A percentile compares a stretch with the other conserved stretches of the same genome.
Conservation (phyloP, 768 basidiomycete genomes). For the Trametes villosa region DNA sequence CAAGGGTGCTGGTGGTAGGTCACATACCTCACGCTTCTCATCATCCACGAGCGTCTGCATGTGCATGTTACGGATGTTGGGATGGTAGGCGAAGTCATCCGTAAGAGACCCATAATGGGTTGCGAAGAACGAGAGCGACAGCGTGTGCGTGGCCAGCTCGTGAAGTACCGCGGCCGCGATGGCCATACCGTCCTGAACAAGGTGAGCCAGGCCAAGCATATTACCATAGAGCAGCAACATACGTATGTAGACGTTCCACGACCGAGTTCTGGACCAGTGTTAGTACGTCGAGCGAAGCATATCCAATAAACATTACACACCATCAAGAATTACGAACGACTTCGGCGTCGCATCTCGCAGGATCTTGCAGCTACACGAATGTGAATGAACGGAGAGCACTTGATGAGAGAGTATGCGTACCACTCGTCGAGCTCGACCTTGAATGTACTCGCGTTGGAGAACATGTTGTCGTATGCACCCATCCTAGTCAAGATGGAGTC, state of each 20-base stretch:
- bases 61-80: slow-evolving; percentile 92
- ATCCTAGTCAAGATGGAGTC: slow-evolving; percentile 95
- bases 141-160: slow-evolving; percentile 89
- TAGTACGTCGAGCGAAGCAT: background rate
- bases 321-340: slow-evolving; percentile 93
- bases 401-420: slow-evolving; percentile 41
- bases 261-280: slow-evolving; percentile 71
- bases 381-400: background rate
- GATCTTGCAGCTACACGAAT: slow-evolving; percentile 78
- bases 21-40: slow-evolving; percentile 78
- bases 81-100: slow-evolving; percentile 90
- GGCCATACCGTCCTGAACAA: slow-evolving; percentile 90
- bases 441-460: slow-evolving; percentile 92
- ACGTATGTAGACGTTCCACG: slow-evolving; percentile 95
- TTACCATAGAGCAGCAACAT: slow-evolving; percentile 28
- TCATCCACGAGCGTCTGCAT: slow-evolving; percentile 96
- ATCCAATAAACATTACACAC: slow-evolving; percentile 44
- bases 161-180: slow-evolving; percentile 96
- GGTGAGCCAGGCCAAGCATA: background rate
- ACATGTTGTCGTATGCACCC: slow-evolving; percentile 99
- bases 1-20: background rate
- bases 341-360: slow-evolving; percentile 91
- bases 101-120: slow-evolving; percentile 97
- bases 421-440: slow-evolving; percentile 99
- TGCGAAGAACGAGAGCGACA: slow-evolving; percentile 94